These are phyloP conservation scores for Neurospora sp. DNA, from an alignment of 495 filamentous ascomycete species.

Conservation along the genomic window DNA sequence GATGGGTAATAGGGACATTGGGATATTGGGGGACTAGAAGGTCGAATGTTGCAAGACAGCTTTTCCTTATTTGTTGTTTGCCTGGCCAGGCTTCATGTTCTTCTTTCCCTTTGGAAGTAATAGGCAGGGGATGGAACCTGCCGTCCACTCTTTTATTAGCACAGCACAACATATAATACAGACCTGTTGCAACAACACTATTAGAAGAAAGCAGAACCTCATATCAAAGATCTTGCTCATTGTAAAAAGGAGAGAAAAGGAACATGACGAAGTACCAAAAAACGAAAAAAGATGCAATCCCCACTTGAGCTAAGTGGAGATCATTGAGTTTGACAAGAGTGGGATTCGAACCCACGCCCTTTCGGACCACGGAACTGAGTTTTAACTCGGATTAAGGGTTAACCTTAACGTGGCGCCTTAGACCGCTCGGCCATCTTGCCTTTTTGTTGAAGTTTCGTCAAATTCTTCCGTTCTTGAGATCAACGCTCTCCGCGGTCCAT, in stretches of 20 bases:
- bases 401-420: neutral
- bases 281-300: neutral
- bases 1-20: neutral
- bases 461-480: neutral
- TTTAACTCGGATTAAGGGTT: neutral
- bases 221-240: neutral
- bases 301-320: neutral
- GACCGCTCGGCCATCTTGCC: neutral
- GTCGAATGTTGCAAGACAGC: neutral
- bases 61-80: neutral
- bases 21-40: neutral
- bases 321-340: slow-evolving; percentile 15
- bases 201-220: fast-evolving
- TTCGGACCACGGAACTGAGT: slow-evolving; percentile 16
- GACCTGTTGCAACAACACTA: neutral
- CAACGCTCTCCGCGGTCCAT: neutral
- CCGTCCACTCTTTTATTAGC: neutral
- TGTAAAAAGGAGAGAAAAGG: neutral
- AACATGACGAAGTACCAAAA: neutral
- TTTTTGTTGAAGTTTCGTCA: neutral
- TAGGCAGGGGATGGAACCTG: neutral
- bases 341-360: slow-evolving; percentile 29
- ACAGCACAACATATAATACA: neutral
- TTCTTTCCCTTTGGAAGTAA: neutral
- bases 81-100: neutral